Evolutionary conservation across 1,139 yeast genomes (phyloP).

Genomic region (Taphrina communis): DNA sequence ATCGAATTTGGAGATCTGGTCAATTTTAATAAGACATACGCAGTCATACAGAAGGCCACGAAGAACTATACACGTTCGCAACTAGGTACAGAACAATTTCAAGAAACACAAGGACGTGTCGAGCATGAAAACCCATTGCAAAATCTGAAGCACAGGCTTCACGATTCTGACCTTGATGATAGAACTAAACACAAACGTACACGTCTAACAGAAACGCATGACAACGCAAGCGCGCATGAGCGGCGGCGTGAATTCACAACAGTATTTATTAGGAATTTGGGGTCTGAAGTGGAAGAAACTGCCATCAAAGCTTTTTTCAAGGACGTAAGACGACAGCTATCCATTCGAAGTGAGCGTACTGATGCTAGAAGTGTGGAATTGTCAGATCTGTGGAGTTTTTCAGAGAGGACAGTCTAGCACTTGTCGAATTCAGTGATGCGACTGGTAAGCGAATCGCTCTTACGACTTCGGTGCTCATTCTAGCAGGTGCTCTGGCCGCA

Average conservation of each 20-base stretch:
- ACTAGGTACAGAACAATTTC: background rate
- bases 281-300: slow-evolving; percentile 52
- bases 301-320: slow-evolving; percentile 57
- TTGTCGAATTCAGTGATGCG: slow-evolving; percentile 39
- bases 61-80: background rate
- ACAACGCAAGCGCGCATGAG: background rate
- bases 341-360: background rate
- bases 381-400: slow-evolving; percentile 16
- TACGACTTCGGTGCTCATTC: too few species aligned
- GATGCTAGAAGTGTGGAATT: background rate
- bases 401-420: slow-evolving; percentile 18
- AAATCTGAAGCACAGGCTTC: background rate
- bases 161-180: background rate
- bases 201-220: background rate
- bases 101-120: too few species aligned
- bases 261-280: slow-evolving; percentile 58
- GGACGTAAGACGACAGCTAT: slow-evolving; percentile 50
- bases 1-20: slow-evolving; percentile 53
- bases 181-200: background rate
- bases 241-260: slow-evolving; percentile 63
- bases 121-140: too few species aligned
- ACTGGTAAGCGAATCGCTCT: slow-evolving; percentile 46
- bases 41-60: slow-evolving; percentile 34
- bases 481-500: slow-evolving; percentile 59
- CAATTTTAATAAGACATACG: slow-evolving; percentile 49